A percentile compares a stretch with the other conserved stretches of the same genome.
Evolutionary conservation across 176 grass and related monocot species (phyloP).

Genomic region (Typha latifolia): DNA sequence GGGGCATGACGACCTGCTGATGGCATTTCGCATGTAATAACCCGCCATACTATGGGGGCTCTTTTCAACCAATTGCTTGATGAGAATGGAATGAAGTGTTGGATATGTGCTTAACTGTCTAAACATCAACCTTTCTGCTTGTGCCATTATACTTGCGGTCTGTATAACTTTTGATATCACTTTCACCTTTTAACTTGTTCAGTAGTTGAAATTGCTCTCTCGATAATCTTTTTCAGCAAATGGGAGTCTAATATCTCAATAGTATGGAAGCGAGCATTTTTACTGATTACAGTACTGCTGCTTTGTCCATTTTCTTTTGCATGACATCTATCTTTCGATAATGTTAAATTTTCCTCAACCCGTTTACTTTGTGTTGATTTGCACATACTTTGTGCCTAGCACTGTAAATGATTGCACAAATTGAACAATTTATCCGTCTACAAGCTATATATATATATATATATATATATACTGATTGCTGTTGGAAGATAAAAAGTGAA

Average conservation of each 20-base stretch:
- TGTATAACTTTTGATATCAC: neutral
- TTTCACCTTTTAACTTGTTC: neutral
- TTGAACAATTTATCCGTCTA: too few relatives aligned
- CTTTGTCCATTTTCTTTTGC: too few relatives aligned
- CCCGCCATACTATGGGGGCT: neutral
- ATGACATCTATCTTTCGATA: too few relatives aligned
- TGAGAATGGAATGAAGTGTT: neutral
- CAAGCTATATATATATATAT: too few relatives aligned
- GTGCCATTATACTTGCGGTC: neutral
- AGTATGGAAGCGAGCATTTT: too few relatives aligned
- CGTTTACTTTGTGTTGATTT: too few relatives aligned
- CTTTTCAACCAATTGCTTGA: neutral
- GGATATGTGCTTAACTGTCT: neutral
- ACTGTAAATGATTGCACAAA: too few relatives aligned
- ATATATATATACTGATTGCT: too few relatives aligned
- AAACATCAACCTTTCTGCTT: neutral
- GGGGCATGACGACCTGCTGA: conserved; percentile 32
- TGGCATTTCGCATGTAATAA: neutral
- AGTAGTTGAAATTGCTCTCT: neutral
- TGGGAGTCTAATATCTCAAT: neutral
- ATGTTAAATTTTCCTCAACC: too few relatives aligned
- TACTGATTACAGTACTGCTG: too few relatives aligned
- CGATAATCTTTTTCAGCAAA: neutral
- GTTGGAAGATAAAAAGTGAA: too few relatives aligned
- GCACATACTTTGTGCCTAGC: too few relatives aligned